Conservation (phyloP, 768 basidiomycete genomes). For the Lentinus brumalis region DNA sequence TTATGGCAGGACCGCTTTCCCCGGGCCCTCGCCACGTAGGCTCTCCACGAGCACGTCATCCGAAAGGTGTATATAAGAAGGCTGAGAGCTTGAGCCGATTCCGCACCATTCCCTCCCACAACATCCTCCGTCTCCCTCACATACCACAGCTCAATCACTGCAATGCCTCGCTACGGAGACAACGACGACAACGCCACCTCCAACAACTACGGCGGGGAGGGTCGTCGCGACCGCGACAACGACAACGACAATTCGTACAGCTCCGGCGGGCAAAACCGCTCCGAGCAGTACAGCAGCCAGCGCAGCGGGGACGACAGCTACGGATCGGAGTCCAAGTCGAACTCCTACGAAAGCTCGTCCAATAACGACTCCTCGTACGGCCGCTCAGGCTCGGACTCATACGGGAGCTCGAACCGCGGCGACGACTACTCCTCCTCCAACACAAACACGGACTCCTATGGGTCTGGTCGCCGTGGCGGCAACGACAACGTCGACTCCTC, state of each 20-base stretch:
- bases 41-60: not conserved
- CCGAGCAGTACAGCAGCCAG: constrained; percentile 16
- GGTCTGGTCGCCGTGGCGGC: constrained; percentile 8
- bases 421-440: constrained; percentile 17
- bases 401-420: not conserved
- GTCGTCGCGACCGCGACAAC: constrained; percentile 5
- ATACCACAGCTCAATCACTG: not conserved
- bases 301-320: constrained; percentile 27
- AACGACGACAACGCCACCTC: constrained; percentile 13
- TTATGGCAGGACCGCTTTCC: not conserved
- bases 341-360: constrained; percentile 5
- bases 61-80: not conserved
- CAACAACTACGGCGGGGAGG: constrained; percentile 6
- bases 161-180: not conserved
- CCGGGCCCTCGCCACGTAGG: not conserved
- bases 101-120: not conserved
- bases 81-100: not conserved
- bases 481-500: not conserved
- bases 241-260: constrained; percentile 8
- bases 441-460: constrained; percentile 6
- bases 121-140: not conserved
- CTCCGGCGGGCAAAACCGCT: constrained; percentile 1
- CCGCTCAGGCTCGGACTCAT: constrained; percentile 5
- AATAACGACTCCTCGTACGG: not conserved
- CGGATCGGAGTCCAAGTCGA: constrained; percentile 22